Evolutionary conservation across 352 stramenopile genomes (phyloP), one percentile per base, ranked within the genome.

Genomic region (Phytophthora constricta): DNA sequence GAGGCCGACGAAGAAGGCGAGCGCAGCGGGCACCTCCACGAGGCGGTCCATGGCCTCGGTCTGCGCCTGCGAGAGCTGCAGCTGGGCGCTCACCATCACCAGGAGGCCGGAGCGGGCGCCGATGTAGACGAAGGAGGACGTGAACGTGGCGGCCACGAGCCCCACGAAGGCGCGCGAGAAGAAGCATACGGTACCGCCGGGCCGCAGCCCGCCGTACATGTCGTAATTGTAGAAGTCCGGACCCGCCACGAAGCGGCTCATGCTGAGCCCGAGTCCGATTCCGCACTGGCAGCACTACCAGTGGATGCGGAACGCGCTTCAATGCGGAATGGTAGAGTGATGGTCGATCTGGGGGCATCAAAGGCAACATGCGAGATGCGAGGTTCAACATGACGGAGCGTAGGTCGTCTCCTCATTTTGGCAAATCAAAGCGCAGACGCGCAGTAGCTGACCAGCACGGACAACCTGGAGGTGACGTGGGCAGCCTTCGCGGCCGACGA

Each of bases 1-100:
- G 25, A 96, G 79, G 26, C 89, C 92, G 39, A 96, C 80, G 33
- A 96, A 69, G 51, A 97, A 88, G 60, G 92, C 96, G 53, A 93
- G 63, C 0, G 70, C 81, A 52, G 86, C 87, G 10, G 89, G 87
- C 11, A 97, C 69, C 31, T 90, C 80, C 19, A 92, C 65, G 17
- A 85, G 58, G 17, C 75, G 73, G 39, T 80, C 63, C 50, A 81
- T 76, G 19, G 70, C 58, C 19, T 72, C 67, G 1, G 47, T 74
- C 34, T 87, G 63, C 2, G 31, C 23, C 5, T 58, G 45, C 20
- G 54, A 73, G 9, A 85, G 60, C n/a, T 71, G 42, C 16, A 89
- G 55, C 55, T 83, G 51, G 20, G 20, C 61, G 49, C 58, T 75
- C 4, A 89, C 59, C 53, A 82, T 31, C 1, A 53, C 65, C 46